A percentile compares a stretch with the other conserved stretches of the same genome.
Conservation (phyloP, 2,329 filamentous ascomycete genomes). For the Fusarium pilosicola region DNA sequence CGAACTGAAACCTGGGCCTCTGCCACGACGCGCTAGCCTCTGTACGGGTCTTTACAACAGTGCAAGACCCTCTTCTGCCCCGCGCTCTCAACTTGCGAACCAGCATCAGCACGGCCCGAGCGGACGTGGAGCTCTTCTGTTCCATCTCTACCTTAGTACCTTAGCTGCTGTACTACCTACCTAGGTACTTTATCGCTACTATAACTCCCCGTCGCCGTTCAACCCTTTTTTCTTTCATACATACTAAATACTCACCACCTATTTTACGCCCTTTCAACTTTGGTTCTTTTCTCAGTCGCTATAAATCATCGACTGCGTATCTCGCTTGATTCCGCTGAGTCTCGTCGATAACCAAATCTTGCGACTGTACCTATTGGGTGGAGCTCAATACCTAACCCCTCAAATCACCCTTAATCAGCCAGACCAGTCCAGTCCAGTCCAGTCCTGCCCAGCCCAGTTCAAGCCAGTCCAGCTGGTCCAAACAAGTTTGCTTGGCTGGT, state of each 20-base stretch:
- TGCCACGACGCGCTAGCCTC: conserved; percentile 36
- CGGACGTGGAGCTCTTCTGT: conserved; percentile 34
- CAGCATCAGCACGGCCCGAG: conserved; percentile 39
- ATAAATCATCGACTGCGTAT: conserved; percentile 18
- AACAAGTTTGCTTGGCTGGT: conserved; percentile 29
- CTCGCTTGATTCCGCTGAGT: background rate
- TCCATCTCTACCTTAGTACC: conserved; percentile 22
- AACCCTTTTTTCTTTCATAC: conserved; percentile 13
- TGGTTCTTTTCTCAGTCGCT: background rate
- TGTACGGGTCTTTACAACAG: conserved; percentile 10
- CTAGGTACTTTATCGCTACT: background rate
- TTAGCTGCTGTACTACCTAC: background rate
- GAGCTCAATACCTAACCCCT: conserved; percentile 34
- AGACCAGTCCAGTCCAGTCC: background rate
- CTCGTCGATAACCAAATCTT: conserved; percentile 14
- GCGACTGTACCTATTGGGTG: conserved; percentile 30
- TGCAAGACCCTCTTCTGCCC: conserved; percentile 34
- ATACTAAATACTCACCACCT: background rate
- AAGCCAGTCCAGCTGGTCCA: background rate
- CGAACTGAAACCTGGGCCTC: conserved; percentile 45
- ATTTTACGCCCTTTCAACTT: background rate
- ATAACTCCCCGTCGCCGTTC: conserved; percentile 10
- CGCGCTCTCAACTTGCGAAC: conserved; percentile 26
- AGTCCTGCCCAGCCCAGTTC: background rate
- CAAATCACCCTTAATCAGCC: conserved; percentile 37